A percentile compares a stretch with the other conserved stretches of the same genome.
Conservation (phyloP, 1,139 yeast species). For the Geotrichum cucujoidarum region DNA sequence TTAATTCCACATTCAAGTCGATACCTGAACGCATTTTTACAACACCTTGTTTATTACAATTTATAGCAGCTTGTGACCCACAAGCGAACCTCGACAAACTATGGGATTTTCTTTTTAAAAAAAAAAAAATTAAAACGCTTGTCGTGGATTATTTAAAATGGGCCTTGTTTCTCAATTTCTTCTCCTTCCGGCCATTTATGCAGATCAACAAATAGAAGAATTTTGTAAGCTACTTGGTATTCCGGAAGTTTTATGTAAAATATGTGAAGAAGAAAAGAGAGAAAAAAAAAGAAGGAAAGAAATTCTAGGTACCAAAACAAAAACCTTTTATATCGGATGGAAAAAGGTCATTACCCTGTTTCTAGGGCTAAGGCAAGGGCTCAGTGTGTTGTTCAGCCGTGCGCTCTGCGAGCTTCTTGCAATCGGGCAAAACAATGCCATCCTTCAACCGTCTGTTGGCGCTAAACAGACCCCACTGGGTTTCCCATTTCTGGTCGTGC, state of each 20-base stretch:
- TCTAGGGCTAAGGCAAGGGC: neutral
- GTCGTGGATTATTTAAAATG: slow-evolving; percentile 25
- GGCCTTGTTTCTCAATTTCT: slow-evolving; percentile 20
- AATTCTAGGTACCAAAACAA: slow-evolving; percentile 8
- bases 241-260: slow-evolving; percentile 30
- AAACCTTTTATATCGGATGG: slow-evolving; percentile 4
- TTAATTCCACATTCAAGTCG: too few species aligned
- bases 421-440: slow-evolving; percentile 18
- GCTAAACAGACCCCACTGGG: slow-evolving; percentile 66
- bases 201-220: slow-evolving; percentile 26
- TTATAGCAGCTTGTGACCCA: slow-evolving; percentile 28
- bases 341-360: slow-evolving; percentile 7
- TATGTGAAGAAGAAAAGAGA: slow-evolving; percentile 20
- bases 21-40: too few species aligned
- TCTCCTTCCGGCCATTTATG: slow-evolving; percentile 38
- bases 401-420: neutral
- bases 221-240: slow-evolving; percentile 31
- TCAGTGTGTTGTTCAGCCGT: neutral
- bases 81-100: slow-evolving; percentile 29
- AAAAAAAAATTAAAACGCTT: slow-evolving; percentile 14
- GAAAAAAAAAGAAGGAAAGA: slow-evolving; percentile 13
- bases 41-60: too few species aligned
- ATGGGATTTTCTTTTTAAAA: too few species aligned
- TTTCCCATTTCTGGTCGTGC: slow-evolving; percentile 53
- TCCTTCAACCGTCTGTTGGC: slow-evolving; percentile 45